Base-by-base conservation (phyloP, 2,329 filamentous ascomycete genomes). In the Conoideocrella luteorostrata region DNA sequence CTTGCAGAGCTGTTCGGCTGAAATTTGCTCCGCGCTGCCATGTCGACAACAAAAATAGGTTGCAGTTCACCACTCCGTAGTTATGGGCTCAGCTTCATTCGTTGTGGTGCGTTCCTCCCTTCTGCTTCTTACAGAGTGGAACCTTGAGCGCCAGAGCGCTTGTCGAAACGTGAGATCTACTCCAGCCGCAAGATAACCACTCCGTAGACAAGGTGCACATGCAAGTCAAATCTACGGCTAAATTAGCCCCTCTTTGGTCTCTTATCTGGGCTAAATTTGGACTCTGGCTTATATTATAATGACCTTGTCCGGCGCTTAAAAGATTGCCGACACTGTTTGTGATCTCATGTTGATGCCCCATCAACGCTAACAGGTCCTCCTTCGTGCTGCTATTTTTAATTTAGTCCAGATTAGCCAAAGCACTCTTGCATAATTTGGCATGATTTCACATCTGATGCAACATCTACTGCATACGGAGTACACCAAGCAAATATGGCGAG, bases 321-420 rank as follows among this genome's bases (percentile, higher is more conserved):
- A 17, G n/a, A 29, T 29, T 46, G 35, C 43, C 26, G 7, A 6
- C 21, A 22, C 9, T 41, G 22, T 42, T 29, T 21, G n/a, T 22
- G 17, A 11, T 21, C 7, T 26, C 6, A 10, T 29, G 22, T 37
- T 13, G 13, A 17, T 20, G 23, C 26, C 7, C 13, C n/a, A 20
- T 13, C n/a, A 11, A 12, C 12, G 17, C 41, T 23, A 34, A 33
- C 35, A 34, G 11, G 3, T 24, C n/a, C 12, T 23, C 20, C 9
- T 10, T 15, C 28, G 13, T 11, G 32, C 37, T 40, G 50, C 61
- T 65, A 64, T 64, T 65, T 63, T 61, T 64, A 58, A 57, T 60
- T 63, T 58, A 55, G 52, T 50, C 56, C 58, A 44, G 42, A 50
- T 56, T 53, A 22, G 34, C 39, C 24, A n/a, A 20, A 26, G 9